phyloP scores from a whole-genome alignment of 106 monocot genomes.

The Hemerocallis citrina region DNA sequence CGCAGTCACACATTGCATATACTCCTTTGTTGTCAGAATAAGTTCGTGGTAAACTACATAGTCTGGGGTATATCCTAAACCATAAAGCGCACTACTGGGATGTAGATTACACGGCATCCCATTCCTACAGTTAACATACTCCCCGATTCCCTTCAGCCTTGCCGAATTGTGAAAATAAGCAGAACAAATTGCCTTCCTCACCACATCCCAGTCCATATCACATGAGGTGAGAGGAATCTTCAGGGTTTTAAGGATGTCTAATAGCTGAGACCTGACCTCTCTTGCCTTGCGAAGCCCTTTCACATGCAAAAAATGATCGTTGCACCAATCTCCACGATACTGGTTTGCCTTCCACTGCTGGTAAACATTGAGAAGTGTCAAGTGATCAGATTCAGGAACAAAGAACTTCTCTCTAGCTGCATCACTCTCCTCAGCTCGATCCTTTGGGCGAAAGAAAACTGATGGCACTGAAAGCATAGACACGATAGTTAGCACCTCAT shows the following conservation, averaged over 20 bases:
- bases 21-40: slow-evolving; percentile 73
- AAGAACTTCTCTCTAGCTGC: slow-evolving; percentile 97
- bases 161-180: slow-evolving; percentile 95
- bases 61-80: slow-evolving; percentile 85
- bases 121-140: slow-evolving; percentile 85
- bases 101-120: slow-evolving; percentile 97
- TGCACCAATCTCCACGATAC: slow-evolving; percentile 93
- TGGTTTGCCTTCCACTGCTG: slow-evolving; percentile 81
- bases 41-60: slow-evolving; percentile 93
- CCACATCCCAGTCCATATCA: slow-evolving; percentile 90
- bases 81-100: slow-evolving; percentile 89
- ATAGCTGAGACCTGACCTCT: slow-evolving; percentile 85
- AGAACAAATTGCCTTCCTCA: slow-evolving; percentile 87
- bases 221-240: slow-evolving; percentile 80
- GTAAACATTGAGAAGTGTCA: slow-evolving; percentile 87
- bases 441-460: slow-evolving; percentile 93
- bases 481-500: slow-evolving; percentile 88
- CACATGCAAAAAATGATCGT: slow-evolving; percentile 87
- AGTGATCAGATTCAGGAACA: slow-evolving; percentile 95
- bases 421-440: slow-evolving; percentile 88
- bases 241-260: slow-evolving; percentile 76
- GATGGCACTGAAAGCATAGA: slow-evolving; percentile 97
- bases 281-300: slow-evolving; percentile 85
- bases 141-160: slow-evolving; percentile 80
- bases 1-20: slow-evolving; percentile 97